phyloP scores from a whole-genome alignment of 306 rosid species.

The Luffa acutangula region DNA sequence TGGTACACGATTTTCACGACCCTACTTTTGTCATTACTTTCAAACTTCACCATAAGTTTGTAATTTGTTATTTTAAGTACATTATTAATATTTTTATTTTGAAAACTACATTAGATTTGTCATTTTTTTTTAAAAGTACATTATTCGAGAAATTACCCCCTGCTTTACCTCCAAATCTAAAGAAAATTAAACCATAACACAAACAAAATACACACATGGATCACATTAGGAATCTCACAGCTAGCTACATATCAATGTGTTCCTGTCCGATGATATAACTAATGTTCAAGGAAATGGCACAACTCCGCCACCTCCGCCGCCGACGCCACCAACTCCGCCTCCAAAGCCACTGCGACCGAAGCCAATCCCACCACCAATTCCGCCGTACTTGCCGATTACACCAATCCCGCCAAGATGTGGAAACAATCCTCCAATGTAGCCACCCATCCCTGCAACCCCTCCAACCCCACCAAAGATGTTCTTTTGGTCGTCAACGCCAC shows the following conservation, averaged over 20 bases:
- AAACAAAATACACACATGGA: not conserved
- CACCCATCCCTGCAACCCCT: conserved; percentile 40
- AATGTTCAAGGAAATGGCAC: conserved; percentile 5
- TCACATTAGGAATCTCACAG: not conserved
- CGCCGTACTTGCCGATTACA: conserved; percentile 13
- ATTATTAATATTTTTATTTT: too few species aligned
- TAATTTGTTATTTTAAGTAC: too few species aligned
- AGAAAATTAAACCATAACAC: not conserved
- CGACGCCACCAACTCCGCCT: conserved; percentile 7
- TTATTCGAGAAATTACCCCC: too few species aligned
- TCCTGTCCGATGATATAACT: not conserved
- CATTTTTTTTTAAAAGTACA: too few species aligned
- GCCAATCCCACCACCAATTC: conserved; percentile 10
- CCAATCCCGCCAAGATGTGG: conserved; percentile 21
- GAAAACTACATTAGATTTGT: too few species aligned
- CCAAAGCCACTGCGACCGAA: conserved; percentile 1
- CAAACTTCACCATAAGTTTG: too few species aligned
- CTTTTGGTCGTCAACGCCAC: conserved; percentile 34
- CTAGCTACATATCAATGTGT: not conserved
- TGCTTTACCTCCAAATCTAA: not conserved
- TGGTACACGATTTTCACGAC: too few species aligned
- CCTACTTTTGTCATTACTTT: too few species aligned
- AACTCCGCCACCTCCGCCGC: conserved; percentile 8
- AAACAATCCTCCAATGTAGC: conserved; percentile 25
- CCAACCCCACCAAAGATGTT: conserved; percentile 47